Base-by-base conservation (phyloP, 371 early-diverging fungal genomes). In the Mortierella sp. region DNA sequence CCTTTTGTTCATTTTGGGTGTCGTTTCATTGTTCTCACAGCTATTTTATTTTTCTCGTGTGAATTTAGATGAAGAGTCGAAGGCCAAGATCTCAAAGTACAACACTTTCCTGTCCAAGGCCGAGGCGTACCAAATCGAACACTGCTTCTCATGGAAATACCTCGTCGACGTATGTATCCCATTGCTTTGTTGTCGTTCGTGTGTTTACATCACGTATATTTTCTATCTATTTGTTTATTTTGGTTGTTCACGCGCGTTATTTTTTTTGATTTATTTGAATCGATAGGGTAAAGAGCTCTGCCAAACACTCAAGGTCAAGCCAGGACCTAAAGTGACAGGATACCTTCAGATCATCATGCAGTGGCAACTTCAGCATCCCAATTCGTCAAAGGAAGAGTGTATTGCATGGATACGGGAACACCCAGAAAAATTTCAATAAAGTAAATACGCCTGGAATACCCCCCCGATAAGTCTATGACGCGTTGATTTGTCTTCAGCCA, bases 341-440 rank as follows among this genome's bases (percentile, higher is more conserved):
- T 72, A 60, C 21, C 80, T 75, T 24, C 76, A 75, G 5, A 38
- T 3, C 1, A 48, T 83, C 38, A 79, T 79, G 79, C 68, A n/a
- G 6, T 83, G 83, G 83, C 83, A 79, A 58, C 77, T 83, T 26
- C 60, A 72, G 26, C 68, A 84, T 45, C 84, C 84, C 0, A n/a
- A 70, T 6, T 54, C 68, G 5, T 72, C 84, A 5, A 84, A 80
- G 47, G 78, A 80, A 10, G 78, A 80, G 3, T 84, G 84, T 48
- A 47, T 63, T 54, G 71, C 54, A n/a, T 84, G 84, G 84, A 73
- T 84, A 26, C 47, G 58, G 28, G 72, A 63, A 19, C 77, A 81
- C 54, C 58, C n/a, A 9, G 26, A 74, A 13, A 54, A 50, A 34
- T 79, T 79, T 38, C 2, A 42, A 70, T 74, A 73, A 48, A 38